Conservation (phyloP, 106 monocot species). For the Allium sativum region DNA sequence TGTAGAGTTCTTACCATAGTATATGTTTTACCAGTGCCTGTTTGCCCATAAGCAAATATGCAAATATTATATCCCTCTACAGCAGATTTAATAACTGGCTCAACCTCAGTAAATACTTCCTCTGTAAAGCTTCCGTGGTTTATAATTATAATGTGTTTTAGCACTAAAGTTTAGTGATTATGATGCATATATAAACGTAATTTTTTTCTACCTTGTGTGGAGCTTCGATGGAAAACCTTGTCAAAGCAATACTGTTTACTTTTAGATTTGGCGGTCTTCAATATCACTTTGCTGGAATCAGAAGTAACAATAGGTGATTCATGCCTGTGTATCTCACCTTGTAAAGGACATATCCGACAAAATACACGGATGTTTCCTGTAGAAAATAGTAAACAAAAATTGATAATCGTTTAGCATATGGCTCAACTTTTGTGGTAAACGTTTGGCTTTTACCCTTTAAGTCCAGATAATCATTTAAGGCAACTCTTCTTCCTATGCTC, state of each 20-base stretch:
- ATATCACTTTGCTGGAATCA: constrained; percentile 35
- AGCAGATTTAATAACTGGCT: constrained; percentile 67
- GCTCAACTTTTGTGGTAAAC: background rate
- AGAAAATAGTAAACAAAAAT: background rate
- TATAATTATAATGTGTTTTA: background rate
- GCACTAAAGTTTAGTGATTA: background rate
- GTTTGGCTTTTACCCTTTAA: too few relatives aligned
- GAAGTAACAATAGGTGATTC: constrained; percentile 16
- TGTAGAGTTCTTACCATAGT: constrained; percentile 44
- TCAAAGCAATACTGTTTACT: constrained; percentile 25
- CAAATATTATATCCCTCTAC: constrained; percentile 91
- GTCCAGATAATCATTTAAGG: too few relatives aligned
- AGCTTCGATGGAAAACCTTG: constrained; percentile 39
- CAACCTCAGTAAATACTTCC: constrained; percentile 62
- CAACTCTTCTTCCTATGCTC: too few relatives aligned
- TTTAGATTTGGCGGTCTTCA: constrained; percentile 12
- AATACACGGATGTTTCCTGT: constrained; percentile 67
- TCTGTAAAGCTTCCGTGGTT: constrained; percentile 17
- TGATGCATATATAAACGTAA: background rate
- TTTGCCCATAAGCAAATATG: constrained; percentile 96
- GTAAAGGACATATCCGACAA: constrained; percentile 49
- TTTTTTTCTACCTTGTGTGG: constrained; percentile 55
- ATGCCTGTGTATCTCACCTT: constrained; percentile 14
- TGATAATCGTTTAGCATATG: background rate
- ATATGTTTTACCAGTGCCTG: constrained; percentile 93